phyloP scores from a whole-genome alignment of 2,329 filamentous ascomycete species.

The Phyllosticta ampelicida region DNA sequence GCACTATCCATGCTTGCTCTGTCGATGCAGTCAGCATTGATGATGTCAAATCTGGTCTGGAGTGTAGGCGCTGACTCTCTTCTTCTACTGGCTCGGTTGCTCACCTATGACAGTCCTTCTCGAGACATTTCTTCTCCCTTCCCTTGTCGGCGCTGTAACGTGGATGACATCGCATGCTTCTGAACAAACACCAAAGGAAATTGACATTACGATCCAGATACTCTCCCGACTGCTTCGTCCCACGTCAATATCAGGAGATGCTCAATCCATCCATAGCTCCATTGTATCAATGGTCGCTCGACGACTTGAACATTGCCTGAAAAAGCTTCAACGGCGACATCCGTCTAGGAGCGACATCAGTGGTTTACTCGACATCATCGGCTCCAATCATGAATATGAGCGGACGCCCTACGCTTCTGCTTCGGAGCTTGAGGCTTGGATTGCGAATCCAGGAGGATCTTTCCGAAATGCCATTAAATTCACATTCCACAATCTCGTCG shows the following conservation, averaged over 20 bases:
- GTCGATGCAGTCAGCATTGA: conserved; percentile 56
- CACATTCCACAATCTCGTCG: conserved; percentile 51
- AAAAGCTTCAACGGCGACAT: conserved; percentile 54
- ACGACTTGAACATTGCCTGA: conserved; percentile 55
- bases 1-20: conserved; percentile 61
- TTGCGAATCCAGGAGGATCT: conserved; percentile 44
- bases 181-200: conserved; percentile 51
- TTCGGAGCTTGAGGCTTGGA: conserved; percentile 60
- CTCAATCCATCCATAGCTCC: conserved; percentile 57
- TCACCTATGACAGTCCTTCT: conserved; percentile 51
- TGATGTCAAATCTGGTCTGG: conserved; percentile 61
- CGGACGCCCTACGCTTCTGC: conserved; percentile 53
- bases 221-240: conserved; percentile 63
- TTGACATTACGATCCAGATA: conserved; percentile 59
- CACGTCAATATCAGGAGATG: conserved; percentile 59
- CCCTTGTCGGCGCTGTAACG: conserved; percentile 59
- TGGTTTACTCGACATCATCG: conserved; percentile 55
- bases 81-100: not conserved
- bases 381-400: conserved; percentile 46
- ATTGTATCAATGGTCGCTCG: conserved; percentile 63
- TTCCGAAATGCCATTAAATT: conserved; percentile 48
- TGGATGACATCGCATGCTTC: conserved; percentile 63
- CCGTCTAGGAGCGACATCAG: conserved; percentile 60
- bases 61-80: conserved; percentile 44
- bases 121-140: conserved; percentile 70